phyloP scores from a whole-genome alignment of 306 rosid genomes.

The Biancaea sappan region DNA sequence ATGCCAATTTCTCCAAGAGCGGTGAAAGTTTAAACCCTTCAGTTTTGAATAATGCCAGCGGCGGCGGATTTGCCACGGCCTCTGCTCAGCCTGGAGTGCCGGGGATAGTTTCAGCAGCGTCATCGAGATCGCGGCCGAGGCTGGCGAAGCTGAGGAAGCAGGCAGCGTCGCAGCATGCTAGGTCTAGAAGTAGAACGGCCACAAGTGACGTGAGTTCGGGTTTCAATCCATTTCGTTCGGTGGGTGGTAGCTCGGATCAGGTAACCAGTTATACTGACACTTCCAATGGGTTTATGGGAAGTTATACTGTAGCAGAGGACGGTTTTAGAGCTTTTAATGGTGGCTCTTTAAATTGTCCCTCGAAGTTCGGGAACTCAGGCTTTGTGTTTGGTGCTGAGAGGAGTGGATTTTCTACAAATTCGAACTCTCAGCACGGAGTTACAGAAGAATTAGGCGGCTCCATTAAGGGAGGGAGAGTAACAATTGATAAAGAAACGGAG shows the following conservation, averaged over 20 bases:
- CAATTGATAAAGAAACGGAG: slow-evolving; percentile 29
- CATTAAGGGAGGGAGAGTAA: slow-evolving; percentile 13
- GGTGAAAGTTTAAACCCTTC: slow-evolving; percentile 39
- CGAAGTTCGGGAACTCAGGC: slow-evolving; percentile 1
- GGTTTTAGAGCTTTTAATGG: slow-evolving; percentile 25
- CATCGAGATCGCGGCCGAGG: slow-evolving; percentile 57
- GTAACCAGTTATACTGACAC: slow-evolving; percentile 30
- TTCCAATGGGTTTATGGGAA: slow-evolving; percentile 19
- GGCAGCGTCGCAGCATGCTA: slow-evolving; percentile 52
- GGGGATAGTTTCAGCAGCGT: slow-evolving; percentile 21
- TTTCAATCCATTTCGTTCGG: slow-evolving; percentile 51
- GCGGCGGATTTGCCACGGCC: slow-evolving; percentile 15
- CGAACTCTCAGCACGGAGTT: slow-evolving; percentile 24
- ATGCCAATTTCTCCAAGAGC: slow-evolving; percentile 27
- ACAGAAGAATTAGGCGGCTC: slow-evolving; percentile 16
- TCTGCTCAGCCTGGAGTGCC: not conserved
- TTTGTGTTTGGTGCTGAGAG: slow-evolving; percentile 50
- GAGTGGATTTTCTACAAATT: slow-evolving; percentile 34
- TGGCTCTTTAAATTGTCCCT: slow-evolving; percentile 9
- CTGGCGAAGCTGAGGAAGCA: slow-evolving; percentile 69
- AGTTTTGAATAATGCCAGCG: slow-evolving; percentile 14
- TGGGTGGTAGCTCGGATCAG: slow-evolving; percentile 28
- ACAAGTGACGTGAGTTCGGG: slow-evolving; percentile 35
- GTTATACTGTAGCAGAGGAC: slow-evolving; percentile 12
- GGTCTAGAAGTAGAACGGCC: slow-evolving; percentile 42